Evolutionary conservation across 495 filamentous ascomycete species (phyloP), one percentile per base, ranked within the genome.

Genomic region (Penicillium dipodomyicola): DNA sequence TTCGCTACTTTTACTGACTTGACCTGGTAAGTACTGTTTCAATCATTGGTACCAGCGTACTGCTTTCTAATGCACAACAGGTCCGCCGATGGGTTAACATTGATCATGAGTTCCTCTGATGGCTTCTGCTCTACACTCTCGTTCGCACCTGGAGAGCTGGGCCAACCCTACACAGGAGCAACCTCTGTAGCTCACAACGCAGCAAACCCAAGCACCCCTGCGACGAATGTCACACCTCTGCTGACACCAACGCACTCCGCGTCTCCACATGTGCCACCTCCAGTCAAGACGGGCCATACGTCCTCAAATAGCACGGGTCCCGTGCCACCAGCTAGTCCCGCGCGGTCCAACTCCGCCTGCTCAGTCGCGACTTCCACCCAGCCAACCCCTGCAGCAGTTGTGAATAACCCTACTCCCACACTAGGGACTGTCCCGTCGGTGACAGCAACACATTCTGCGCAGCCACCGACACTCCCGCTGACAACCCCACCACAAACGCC

Each of bases 1-100:
- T 96, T 90, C 70, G 92, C 95, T 7, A 96, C 92, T 0, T 99
- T 99, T 64, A 97, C 95, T 1, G 95, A 99, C 72, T 71, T 99
- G 57, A 88, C 89, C 22, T 99, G 95, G 95, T 97, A 82, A 70
- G 84, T 73, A 41, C 8, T 49, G 33, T 10, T 29, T 10, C 23
- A 39, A 12, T 39, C 0, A 5, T 5, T 37, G 35, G 57, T n/a
- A 74, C 64, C 69, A 58, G 58, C 65, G 25, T 17, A n/a, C 30
- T 41, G 11, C 22, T 49, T 47, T 15, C 58, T 61, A 65, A 69
- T 54, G 10, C n/a, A 25, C 9, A 27, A n/a, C 59, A 97, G 92
- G 92, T 95, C 95, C 1, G 88, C 80, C 60, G 95, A 99, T 70
- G 95, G 95, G 2, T 78, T 88, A 44, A 97, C 92, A 1, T 75